Percentiles rank a stretch among this genome's conserved stretches.
phyloP scores from a whole-genome alignment of 805 yeast species.

The Torulaspora delbrueckii region DNA sequence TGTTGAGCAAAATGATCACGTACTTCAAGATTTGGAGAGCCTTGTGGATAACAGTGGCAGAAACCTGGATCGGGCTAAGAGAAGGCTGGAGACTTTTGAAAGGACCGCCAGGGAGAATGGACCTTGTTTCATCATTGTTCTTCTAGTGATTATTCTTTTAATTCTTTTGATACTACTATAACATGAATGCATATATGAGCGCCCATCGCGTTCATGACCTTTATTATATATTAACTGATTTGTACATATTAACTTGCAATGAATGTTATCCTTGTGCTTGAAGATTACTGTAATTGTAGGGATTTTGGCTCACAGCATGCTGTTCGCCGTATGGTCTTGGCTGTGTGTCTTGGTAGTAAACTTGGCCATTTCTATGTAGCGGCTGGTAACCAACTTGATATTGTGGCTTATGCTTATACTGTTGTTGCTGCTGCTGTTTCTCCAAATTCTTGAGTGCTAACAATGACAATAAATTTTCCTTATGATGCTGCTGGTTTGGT shows the following conservation, averaged over 20 bases:
- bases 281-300: conserved; percentile 6
- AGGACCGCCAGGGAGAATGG: conserved; percentile 44
- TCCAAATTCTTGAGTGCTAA: conserved; percentile 22
- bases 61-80: conserved; percentile 40
- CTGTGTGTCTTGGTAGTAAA: conserved; percentile 5
- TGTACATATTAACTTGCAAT: neutral
- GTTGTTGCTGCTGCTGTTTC: conserved; percentile 23
- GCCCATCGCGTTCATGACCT: neutral
- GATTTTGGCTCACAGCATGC: conserved; percentile 4
- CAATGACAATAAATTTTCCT: conserved; percentile 18
- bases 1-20: conserved; percentile 41
- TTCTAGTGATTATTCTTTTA: conserved; percentile 41
- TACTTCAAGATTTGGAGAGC: conserved; percentile 47
- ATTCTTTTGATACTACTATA: conserved; percentile 41
- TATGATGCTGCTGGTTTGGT: conserved; percentile 12
- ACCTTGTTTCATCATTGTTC: conserved; percentile 45
- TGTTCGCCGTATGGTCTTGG: conserved; percentile 10
- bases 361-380: conserved; percentile 7
- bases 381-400: conserved; percentile 4
- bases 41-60: conserved; percentile 42
- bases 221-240: neutral
- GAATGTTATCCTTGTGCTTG: conserved; percentile 6
- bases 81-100: conserved; percentile 38
- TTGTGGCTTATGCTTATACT: conserved; percentile 11
- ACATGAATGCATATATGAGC: neutral